phyloP scores from a whole-genome alignment of 1,284 basidiomycete species.

The Lentinula novae-zelandiae region DNA sequence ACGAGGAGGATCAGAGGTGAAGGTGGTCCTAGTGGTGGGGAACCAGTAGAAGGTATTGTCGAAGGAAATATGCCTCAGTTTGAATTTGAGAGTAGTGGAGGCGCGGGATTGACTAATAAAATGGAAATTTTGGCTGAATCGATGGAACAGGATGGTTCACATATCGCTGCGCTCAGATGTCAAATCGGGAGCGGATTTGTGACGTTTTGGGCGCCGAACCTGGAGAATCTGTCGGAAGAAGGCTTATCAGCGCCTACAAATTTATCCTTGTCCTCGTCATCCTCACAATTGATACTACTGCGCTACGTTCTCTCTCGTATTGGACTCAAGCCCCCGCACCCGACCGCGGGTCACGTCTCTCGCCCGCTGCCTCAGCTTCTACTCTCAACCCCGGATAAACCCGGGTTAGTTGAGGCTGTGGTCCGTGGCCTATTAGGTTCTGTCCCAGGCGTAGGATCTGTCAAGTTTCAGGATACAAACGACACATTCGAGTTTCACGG shows the following conservation, averaged over 20 bases:
- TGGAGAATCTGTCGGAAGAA: constrained; percentile 54
- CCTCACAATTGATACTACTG: constrained; percentile 37
- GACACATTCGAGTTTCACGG: constrained; percentile 68
- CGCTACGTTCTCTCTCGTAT: constrained; percentile 40
- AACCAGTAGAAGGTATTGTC: constrained; percentile 23
- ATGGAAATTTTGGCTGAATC: constrained; percentile 5
- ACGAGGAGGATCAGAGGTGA: constrained; percentile 30
- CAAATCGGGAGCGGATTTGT: constrained; percentile 54
- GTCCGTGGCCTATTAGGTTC: constrained; percentile 30
- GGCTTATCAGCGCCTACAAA: constrained; percentile 18
- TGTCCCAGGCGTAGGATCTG: constrained; percentile 25
- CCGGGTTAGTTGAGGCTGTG: constrained; percentile 33
- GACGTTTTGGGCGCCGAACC: constrained; percentile 58
- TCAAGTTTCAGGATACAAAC: constrained; percentile 51
- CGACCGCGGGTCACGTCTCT: constrained; percentile 20
- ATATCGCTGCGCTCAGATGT: constrained; percentile 48
- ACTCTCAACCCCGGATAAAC: constrained; percentile 34
- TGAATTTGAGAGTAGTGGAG: background rate
- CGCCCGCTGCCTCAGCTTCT: constrained; percentile 54
- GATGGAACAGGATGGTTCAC: background rate
- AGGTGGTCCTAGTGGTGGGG: constrained; percentile 23
- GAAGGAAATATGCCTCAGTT: constrained; percentile 14
- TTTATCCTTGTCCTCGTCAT: constrained; percentile 22
- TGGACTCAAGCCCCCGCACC: constrained; percentile 41
- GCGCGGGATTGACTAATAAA: background rate